These are phyloP conservation scores for Fusarium staphyleae DNA, from an alignment of 2,329 filamentous ascomycete species.

Conservation along the genomic window DNA sequence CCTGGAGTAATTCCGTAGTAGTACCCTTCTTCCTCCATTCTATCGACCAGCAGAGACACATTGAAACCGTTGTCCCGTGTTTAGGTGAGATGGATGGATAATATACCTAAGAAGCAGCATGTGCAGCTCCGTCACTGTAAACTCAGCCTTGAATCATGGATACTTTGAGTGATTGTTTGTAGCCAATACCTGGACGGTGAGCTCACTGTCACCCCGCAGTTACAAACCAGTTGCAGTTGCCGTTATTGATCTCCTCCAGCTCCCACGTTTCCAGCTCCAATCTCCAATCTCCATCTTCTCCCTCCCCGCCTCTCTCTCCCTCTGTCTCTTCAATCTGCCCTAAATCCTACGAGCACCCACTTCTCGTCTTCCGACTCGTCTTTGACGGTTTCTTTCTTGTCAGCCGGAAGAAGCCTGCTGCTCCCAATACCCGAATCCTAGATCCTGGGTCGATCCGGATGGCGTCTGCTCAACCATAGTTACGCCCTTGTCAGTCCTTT, in stretches of 20 bases:
- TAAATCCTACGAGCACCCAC: slow-evolving; percentile 1
- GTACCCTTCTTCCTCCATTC: slow-evolving; percentile 14
- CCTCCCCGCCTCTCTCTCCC: not conserved
- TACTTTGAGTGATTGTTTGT: not conserved
- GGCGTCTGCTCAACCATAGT: slow-evolving; percentile 1
- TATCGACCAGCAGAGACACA: slow-evolving; percentile 7
- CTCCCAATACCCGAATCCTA: slow-evolving; percentile 11
- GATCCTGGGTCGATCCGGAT: slow-evolving; percentile 14
- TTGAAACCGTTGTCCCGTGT: no score
- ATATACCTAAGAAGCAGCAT: no score
- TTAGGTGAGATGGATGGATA: no score
- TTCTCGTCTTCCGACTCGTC: not conserved
- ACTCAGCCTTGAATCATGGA: no score
- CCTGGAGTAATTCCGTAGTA: slow-evolving; percentile 12
- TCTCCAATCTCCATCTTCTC: slow-evolving; percentile 9
- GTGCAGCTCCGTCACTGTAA: no score
- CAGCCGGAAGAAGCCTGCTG: slow-evolving; percentile 3
- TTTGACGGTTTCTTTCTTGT: not conserved
- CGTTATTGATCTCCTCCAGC: slow-evolving; percentile 18
- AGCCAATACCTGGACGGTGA: not conserved
- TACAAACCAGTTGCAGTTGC: slow-evolving; percentile 15
- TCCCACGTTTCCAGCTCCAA: slow-evolving; percentile 11
- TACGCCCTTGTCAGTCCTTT: slow-evolving; percentile 15
- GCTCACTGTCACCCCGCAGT: slow-evolving; percentile 22
- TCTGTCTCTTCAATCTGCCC: not conserved